Evolutionary conservation across 441 rosid genomes (phyloP), one percentile per base, ranked within the genome.

Genomic region (Raphanus hybrid): DNA sequence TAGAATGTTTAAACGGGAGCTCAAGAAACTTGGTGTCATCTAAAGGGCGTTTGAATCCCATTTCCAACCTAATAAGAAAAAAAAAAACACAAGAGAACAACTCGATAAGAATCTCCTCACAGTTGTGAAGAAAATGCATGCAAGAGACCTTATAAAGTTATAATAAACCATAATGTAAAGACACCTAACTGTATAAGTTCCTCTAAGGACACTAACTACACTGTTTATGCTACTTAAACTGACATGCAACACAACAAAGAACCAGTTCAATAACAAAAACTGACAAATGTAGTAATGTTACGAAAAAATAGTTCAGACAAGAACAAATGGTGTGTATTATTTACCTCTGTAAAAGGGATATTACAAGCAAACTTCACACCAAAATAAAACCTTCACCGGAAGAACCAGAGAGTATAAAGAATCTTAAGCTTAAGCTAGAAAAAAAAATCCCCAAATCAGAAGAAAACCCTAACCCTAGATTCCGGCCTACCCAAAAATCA

Each of bases 41-140:
- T 58, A 84, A 88, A 66, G 86, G 88, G 12, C 94, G 81, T 67
- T 90, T 90, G 9, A 75, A 81, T 66, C 90, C 94, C 94, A 88
- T 88, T 61, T 58, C 52, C 52, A 45, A 45, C 52, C 52, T 45
- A 45, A 23, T 5, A 60, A 45, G 52, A 61, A 59, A 29, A 9
- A 14, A 1, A 41, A 50, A 37, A 50, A 29, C 18, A 50, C 16
- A 14, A 50, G 18, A 14, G 57, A 50, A 14, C 57, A 50, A 14
- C 18, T 20, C 5, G 29, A 62, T 52, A 61, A 60, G 69, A 59
- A 12, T 8, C 6, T 43, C 29, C 8, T 15, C 5, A 57, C 55
- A 48, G 7, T 48, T 4, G 16, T n/a, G 0, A 43, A 63, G 11
- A 18, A 76, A 63, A 71, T 70, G 54, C 43, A 71, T 43, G 68